Percentiles rank a stretch among this genome's conserved stretches.
These are phyloP conservation scores for Cladosporium sp. DNA, from an alignment of 2,329 filamentous ascomycete genomes.

Conservation along the genomic window DNA sequence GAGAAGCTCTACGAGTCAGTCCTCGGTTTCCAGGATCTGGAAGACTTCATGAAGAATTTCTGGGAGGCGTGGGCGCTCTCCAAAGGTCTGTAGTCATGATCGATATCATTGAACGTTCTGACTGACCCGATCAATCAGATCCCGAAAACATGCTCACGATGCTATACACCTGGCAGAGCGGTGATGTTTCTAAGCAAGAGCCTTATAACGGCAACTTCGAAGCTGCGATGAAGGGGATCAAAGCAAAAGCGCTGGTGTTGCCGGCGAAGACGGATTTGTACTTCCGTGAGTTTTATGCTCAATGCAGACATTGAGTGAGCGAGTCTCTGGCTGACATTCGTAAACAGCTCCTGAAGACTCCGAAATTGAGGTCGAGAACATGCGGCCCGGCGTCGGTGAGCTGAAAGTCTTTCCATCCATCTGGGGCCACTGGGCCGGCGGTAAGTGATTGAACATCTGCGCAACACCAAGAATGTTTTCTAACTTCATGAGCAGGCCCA, in stretches of 20 bases:
- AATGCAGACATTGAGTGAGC: no score
- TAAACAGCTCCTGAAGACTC: conserved; percentile 65
- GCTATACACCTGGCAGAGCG: conserved; percentile 75
- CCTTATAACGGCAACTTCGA: conserved; percentile 55
- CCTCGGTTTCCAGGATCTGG: conserved; percentile 63
- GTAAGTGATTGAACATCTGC: conserved; percentile 34
- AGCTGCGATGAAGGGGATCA: conserved; percentile 63
- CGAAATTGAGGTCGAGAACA: conserved; percentile 64
- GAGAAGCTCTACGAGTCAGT: conserved; percentile 62
- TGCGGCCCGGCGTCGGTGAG: conserved; percentile 56
- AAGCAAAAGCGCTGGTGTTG: conserved; percentile 67
- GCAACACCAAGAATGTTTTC: no score
- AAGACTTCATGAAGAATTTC: conserved; percentile 70
- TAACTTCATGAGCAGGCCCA: conserved; percentile 46
- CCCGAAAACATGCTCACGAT: conserved; percentile 72
- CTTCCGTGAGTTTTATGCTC: conserved; percentile 54
- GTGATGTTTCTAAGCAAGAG: conserved; percentile 64
- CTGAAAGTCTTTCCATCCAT: conserved; percentile 44
- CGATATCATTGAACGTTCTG: not conserved
- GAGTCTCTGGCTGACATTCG: not conserved
- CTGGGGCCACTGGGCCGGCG: conserved; percentile 45
- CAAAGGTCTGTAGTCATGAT: conserved; percentile 46
- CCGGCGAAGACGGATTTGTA: conserved; percentile 73
- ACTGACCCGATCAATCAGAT: conserved; percentile 38
- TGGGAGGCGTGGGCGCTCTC: conserved; percentile 72